Percentiles rank a stretch among this genome's conserved stretches.
These are phyloP conservation scores for Kwoniella newhampshirensis DNA, from an alignment of 768 basidiomycete species.

Conservation along the genomic window DNA sequence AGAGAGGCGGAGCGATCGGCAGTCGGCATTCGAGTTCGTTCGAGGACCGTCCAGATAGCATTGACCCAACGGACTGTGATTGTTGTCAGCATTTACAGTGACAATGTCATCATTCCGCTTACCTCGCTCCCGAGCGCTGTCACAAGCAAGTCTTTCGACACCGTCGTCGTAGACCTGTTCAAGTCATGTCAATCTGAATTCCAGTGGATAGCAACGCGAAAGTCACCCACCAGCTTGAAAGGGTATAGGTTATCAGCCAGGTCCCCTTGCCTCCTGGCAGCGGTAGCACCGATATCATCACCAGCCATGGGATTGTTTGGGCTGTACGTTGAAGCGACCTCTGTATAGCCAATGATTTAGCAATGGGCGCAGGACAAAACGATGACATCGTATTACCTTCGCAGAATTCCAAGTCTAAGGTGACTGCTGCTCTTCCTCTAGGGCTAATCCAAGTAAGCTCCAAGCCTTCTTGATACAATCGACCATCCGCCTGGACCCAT, in stretches of 20 bases:
- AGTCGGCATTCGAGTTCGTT: constrained; percentile 29
- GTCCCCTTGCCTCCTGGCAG: constrained; percentile 60
- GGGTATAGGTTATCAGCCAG: constrained; percentile 73
- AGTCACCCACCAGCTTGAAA: constrained; percentile 65
- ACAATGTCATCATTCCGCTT: neutral
- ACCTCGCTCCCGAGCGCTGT: constrained; percentile 73
- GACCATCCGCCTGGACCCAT: constrained; percentile 74
- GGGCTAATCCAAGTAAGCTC: constrained; percentile 83
- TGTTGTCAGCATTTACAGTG: neutral
- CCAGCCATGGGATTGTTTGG: constrained; percentile 75
- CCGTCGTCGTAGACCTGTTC: constrained; percentile 75
- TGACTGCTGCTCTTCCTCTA: constrained; percentile 79
- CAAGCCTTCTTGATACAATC: constrained; percentile 71
- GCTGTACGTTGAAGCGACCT: constrained; percentile 77
- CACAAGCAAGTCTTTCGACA: constrained; percentile 82
- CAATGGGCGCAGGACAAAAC: too few species aligned
- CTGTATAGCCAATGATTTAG: constrained; percentile 54
- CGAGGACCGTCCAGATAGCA: constrained; percentile 69
- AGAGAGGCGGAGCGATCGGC: constrained; percentile 6
- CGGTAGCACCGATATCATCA: constrained; percentile 83
- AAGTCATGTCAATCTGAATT: neutral
- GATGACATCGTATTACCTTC: constrained; percentile 31
- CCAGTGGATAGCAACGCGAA: neutral
- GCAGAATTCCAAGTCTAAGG: constrained; percentile 81
- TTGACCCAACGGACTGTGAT: constrained; percentile 77